Percentiles rank a stretch among this genome's conserved stretches.
phyloP scores from a whole-genome alignment of 768 basidiomycete genomes.

The Phylloporus sp. region DNA sequence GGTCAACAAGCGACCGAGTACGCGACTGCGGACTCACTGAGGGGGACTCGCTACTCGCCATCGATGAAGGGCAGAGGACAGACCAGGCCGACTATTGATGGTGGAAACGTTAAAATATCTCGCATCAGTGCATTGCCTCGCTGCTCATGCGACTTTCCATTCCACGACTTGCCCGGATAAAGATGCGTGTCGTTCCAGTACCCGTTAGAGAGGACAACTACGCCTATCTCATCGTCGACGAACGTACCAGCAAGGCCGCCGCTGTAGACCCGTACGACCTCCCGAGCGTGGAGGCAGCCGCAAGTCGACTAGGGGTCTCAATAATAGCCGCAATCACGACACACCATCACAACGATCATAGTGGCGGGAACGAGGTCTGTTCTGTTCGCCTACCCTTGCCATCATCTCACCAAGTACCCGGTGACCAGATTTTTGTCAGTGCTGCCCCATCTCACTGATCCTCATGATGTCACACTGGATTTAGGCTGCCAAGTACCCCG shows the following conservation, averaged over 20 bases:
- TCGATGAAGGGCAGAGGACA: background rate
- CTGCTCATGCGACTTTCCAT: constrained; percentile 18
- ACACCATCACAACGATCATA: constrained; percentile 90
- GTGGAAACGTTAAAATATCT: constrained; percentile 6
- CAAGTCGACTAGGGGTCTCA: constrained; percentile 55
- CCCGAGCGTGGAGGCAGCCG: constrained; percentile 59
- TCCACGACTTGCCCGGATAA: constrained; percentile 7
- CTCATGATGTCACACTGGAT: constrained; percentile 6
- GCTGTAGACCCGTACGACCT: constrained; percentile 82
- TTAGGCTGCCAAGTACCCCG: constrained; percentile 44
- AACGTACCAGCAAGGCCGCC: constrained; percentile 61
- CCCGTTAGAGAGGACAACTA: constrained; percentile 83
- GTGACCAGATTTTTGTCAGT: constrained; percentile 30
- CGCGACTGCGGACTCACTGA: constrained; percentile 2
- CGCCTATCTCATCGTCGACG: constrained; percentile 78
- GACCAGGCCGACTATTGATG: background rate
- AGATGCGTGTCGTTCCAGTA: constrained; percentile 75
- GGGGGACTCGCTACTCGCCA: background rate
- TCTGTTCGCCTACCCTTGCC: background rate
- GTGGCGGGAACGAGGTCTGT: constrained; percentile 77
- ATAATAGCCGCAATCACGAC: constrained; percentile 81
- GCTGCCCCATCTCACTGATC: background rate
- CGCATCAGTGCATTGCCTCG: constrained; percentile 22
- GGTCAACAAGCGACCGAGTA: constrained; percentile 4
- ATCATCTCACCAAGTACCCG: constrained; percentile 11